Percentiles rank a stretch among this genome's conserved stretches.
phyloP scores from a whole-genome alignment of 768 basidiomycete species.

The Leccinum imitatum region DNA sequence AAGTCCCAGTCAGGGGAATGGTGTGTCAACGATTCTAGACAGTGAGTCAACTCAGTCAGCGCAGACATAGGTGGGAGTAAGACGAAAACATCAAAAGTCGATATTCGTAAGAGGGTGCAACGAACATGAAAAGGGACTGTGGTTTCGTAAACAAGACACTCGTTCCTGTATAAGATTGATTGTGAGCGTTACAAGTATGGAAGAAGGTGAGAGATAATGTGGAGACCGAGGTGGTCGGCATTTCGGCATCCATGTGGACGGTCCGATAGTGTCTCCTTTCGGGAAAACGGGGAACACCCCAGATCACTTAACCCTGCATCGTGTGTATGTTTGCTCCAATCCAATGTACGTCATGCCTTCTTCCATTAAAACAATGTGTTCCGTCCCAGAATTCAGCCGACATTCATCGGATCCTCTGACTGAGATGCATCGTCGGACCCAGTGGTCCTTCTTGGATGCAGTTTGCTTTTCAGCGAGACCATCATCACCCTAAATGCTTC shows the following conservation, averaged over 20 bases:
- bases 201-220: constrained; percentile 34
- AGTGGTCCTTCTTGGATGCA: constrained; percentile 21
- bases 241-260: constrained; percentile 28
- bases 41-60: constrained; percentile 26
- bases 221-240: constrained; percentile 34
- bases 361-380: constrained; percentile 28
- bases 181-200: constrained; percentile 27
- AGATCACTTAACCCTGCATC: constrained; percentile 26
- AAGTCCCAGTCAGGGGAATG: constrained; percentile 33
- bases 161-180: constrained; percentile 35
- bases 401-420: constrained; percentile 32
- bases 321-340: constrained; percentile 28
- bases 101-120: constrained; percentile 14
- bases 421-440: constrained; percentile 17
- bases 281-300: constrained; percentile 25
- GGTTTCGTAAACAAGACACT: constrained; percentile 32
- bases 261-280: neutral
- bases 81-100: constrained; percentile 16
- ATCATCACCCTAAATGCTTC: constrained; percentile 35
- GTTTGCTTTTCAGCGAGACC: constrained; percentile 31
- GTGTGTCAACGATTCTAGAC: constrained; percentile 23
- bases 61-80: constrained; percentile 23
- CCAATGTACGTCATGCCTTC: constrained; percentile 5
- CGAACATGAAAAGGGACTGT: constrained; percentile 20
- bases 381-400: constrained; percentile 25